Conservation (phyloP, 352 stramenopile species). For the Globisporangium abappressorium region DNA sequence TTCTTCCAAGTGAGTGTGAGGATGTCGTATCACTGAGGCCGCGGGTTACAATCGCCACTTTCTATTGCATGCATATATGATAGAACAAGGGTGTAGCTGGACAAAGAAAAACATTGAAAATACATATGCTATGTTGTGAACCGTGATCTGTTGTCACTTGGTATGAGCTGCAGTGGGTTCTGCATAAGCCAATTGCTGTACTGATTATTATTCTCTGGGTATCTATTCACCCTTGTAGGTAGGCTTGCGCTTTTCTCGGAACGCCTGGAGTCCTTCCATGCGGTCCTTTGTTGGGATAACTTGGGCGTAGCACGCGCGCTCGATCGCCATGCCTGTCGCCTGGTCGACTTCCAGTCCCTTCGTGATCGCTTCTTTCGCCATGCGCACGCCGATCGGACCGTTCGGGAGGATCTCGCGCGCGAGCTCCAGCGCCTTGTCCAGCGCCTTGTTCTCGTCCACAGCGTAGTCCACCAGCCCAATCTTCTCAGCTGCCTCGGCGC, state of each 20-base stretch:
- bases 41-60: no score
- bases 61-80: background rate
- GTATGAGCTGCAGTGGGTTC: no score
- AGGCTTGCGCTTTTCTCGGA: conserved; percentile 91
- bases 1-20: no score
- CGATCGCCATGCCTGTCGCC: conserved; percentile 86
- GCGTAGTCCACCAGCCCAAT: conserved; percentile 90
- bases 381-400: conserved; percentile 89
- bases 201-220: background rate
- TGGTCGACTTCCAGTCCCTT: conserved; percentile 86
- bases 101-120: no score
- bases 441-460: conserved; percentile 60
- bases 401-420: conserved; percentile 90
- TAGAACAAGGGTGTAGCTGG: background rate
- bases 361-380: conserved; percentile 29
- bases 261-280: conserved; percentile 90
- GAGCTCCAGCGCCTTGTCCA: conserved; percentile 77
- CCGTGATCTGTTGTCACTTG: no score
- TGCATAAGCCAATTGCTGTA: no score
- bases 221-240: conserved; percentile 39
- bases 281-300: conserved; percentile 91
- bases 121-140: no score
- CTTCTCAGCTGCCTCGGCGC: conserved; percentile 65
- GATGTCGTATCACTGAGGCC: no score
- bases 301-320: conserved; percentile 90